Conservation (phyloP, 345 rosid genomes). For the Populus euphratica region DNA sequence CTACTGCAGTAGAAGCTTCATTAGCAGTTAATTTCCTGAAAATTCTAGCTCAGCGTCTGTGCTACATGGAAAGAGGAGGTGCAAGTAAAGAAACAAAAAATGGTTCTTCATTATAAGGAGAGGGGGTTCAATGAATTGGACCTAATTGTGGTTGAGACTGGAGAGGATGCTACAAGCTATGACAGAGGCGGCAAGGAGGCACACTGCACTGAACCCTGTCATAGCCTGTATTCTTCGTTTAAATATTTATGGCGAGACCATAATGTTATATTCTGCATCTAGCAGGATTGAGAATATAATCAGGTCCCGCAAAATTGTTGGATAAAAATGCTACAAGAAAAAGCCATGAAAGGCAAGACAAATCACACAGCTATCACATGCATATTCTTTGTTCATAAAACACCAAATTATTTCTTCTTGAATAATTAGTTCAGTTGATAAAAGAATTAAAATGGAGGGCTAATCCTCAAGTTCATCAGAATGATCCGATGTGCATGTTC, state of each 20-base stretch:
- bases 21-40: no score
- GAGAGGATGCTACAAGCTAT: not conserved
- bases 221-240: not conserved
- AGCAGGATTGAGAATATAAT: constrained; percentile 9
- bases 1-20: no score
- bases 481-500: no score
- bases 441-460: constrained; percentile 12
- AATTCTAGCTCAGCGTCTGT: no score
- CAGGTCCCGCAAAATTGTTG: constrained; percentile 14
- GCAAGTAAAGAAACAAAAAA: no score
- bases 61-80: no score
- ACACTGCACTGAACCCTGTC: not conserved
- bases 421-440: not conserved
- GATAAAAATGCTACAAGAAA: constrained; percentile 2
- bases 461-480: not conserved
- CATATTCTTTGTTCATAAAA: not conserved
- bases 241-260: not conserved
- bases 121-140: not conserved
- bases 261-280: not conserved
- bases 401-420: not conserved
- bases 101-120: no score
- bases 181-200: constrained; percentile 14
- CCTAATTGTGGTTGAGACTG: not conserved
- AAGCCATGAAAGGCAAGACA: constrained; percentile 1
- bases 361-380: constrained; percentile 18